These are phyloP conservation scores for Colletotrichum coccodes DNA, from an alignment of 2,329 filamentous ascomycete genomes.

Conservation along the genomic window DNA sequence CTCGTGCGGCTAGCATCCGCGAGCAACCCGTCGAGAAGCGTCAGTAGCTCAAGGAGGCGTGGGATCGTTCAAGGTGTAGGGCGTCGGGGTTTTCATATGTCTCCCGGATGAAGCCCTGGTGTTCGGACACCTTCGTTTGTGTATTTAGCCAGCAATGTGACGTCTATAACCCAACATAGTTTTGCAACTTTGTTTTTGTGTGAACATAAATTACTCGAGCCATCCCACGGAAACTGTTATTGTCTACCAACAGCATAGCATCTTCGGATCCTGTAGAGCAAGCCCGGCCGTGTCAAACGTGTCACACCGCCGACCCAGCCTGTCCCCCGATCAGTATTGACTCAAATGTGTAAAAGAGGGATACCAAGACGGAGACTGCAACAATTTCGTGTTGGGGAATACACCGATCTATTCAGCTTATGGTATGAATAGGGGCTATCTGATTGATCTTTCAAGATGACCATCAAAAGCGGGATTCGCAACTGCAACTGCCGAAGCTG, in stretches of 20 bases:
- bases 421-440: not conserved
- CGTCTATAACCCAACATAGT: not conserved
- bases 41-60: not conserved
- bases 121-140: not conserved
- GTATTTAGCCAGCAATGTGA: not conserved
- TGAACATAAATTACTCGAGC: conserved; percentile 45
- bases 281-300: too few relatives aligned
- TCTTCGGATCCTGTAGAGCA: too few relatives aligned
- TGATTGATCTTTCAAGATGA: not conserved
- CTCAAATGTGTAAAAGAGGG: too few relatives aligned
- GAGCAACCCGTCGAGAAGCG: conserved; percentile 41
- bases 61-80: not conserved
- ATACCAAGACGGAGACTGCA: too few relatives aligned
- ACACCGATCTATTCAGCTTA: too few relatives aligned
- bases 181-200: not conserved
- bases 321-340: too few relatives aligned
- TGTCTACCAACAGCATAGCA: too few relatives aligned
- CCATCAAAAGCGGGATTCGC: not conserved
- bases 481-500: not conserved
- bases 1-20: conserved; percentile 51
- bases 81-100: not conserved
- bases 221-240: not conserved
- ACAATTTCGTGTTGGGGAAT: too few relatives aligned
- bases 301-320: too few relatives aligned
- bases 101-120: not conserved